These are phyloP conservation scores for Paramecium caudatum DNA, from an alignment of 73 alveolate species.

Conservation along the genomic window DNA sequence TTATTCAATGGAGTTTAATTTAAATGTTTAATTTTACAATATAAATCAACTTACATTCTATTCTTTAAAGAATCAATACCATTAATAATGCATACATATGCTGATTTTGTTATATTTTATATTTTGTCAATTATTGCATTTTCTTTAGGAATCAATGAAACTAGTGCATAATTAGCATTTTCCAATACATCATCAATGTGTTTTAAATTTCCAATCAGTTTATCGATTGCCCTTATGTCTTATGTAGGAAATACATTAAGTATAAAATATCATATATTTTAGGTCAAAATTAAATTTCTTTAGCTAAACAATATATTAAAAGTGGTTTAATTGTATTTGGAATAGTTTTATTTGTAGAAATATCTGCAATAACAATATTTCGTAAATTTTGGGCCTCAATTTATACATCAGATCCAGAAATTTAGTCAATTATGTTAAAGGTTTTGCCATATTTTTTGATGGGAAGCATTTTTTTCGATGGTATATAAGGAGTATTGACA, in stretches of 20 bases:
- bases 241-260: slow-evolving; percentile 49
- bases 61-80: slow-evolving; percentile 12
- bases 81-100: neutral
- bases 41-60: neutral
- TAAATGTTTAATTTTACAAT: neutral
- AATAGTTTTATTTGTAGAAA: neutral
- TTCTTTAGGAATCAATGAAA: neutral
- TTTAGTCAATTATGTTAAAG: neutral
- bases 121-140: neutral
- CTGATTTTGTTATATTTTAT: slow-evolving; percentile 26
- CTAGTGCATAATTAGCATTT: slow-evolving; percentile 40
- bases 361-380: neutral
- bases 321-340: neutral
- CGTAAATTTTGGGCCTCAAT: neutral
- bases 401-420: slow-evolving; percentile 2
- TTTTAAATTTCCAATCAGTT: slow-evolving; percentile 7
- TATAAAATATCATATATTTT: neutral
- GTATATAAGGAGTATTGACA: slow-evolving; percentile 8
- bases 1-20: neutral
- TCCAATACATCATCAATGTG: slow-evolving; percentile 2
- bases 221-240: slow-evolving; percentile 14
- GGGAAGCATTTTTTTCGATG: slow-evolving; percentile 47
- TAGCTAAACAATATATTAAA: slow-evolving; percentile 16
- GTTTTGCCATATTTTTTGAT: slow-evolving; percentile 35
- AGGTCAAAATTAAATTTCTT: slow-evolving; percentile 6